Percentiles rank a stretch among this genome's conserved stretches.
Evolutionary conservation across 805 yeast genomes (phyloP).

Genomic region (Saccharomycopsis sp.): DNA sequence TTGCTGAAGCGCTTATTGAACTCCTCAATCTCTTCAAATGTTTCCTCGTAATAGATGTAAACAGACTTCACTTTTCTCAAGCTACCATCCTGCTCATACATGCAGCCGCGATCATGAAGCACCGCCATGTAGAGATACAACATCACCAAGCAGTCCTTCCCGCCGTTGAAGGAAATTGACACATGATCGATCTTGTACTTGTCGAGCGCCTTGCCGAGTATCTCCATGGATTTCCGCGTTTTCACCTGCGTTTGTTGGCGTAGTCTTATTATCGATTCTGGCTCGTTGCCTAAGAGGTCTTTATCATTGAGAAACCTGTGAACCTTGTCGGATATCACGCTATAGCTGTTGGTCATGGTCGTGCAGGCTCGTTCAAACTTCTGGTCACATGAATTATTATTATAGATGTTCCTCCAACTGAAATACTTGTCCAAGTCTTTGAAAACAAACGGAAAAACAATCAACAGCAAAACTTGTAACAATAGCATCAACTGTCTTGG

Average conservation of each 20-base stretch:
- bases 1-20: slow-evolving; percentile 52
- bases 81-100: slow-evolving; percentile 21
- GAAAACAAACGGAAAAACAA: no score
- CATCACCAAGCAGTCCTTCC: slow-evolving; percentile 93
- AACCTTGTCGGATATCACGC: slow-evolving; percentile 3
- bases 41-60: slow-evolving; percentile 64
- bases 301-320: slow-evolving; percentile 3
- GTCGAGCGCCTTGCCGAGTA: slow-evolving; percentile 15
- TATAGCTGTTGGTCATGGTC: slow-evolving; percentile 1
- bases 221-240: slow-evolving; percentile 9
- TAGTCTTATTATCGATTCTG: slow-evolving; percentile 2
- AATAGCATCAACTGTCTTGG: no score
- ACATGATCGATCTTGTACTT: slow-evolving; percentile 35
- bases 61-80: slow-evolving; percentile 42
- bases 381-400: no score
- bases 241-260: slow-evolving; percentile 13
- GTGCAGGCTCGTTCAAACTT: no score
- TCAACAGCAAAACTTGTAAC: no score
- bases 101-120: slow-evolving; percentile 22
- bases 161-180: slow-evolving; percentile 89
- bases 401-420: no score
- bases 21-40: slow-evolving; percentile 59
- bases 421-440: no score
- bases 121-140: slow-evolving; percentile 63
- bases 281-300: slow-evolving; percentile 6